Percentiles rank a stretch among this genome's conserved stretches.
phyloP scores from a whole-genome alignment of 768 basidiomycete species.

The Mycena metata region DNA sequence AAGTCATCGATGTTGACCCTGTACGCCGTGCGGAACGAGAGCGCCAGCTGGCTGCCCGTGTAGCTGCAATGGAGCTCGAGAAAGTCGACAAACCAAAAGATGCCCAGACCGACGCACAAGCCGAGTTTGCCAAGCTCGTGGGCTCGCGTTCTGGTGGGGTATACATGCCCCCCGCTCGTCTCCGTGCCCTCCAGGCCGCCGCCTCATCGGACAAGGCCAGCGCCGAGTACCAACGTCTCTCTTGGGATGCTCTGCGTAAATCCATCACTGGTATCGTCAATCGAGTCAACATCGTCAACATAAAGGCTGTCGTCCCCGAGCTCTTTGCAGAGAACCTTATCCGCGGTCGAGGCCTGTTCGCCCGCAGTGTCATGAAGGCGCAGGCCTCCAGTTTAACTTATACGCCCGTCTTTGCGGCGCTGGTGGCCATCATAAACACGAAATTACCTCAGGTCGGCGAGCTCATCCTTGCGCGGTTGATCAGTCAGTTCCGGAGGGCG shows the following conservation, averaged over 20 bases:
- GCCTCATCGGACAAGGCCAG: conserved; percentile 86
- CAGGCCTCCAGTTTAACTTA: conserved; percentile 97
- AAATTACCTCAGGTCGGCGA: conserved; percentile 98
- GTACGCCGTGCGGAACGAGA: conserved; percentile 82
- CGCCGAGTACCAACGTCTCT: conserved; percentile 92
- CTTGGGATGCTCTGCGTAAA: conserved; percentile 98
- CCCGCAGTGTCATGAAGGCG: conserved; percentile 97
- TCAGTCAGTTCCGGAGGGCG: conserved; percentile 94
- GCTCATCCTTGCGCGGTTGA: conserved; percentile 86
- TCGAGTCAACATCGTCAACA: conserved; percentile 96
- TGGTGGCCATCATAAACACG: conserved; percentile 96
- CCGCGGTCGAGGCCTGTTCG: conserved; percentile 92
- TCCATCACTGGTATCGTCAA: conserved; percentile 99
- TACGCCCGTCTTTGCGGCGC: conserved; percentile 95
- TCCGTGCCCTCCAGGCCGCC: conserved; percentile 90
- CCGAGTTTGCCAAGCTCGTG: conserved; percentile 91
- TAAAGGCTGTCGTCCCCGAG: conserved; percentile 93
- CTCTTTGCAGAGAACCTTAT: conserved; percentile 95
- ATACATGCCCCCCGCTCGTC: conserved; percentile 95
- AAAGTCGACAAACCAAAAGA: conserved; percentile 68
- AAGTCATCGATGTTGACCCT: conserved; percentile 82
- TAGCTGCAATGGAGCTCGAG: conserved; percentile 78
- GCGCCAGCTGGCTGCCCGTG: conserved; percentile 79
- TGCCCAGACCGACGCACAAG: conserved; percentile 71
- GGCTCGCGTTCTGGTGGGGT: conserved; percentile 91